phyloP scores from a whole-genome alignment of 2,329 filamentous ascomycete species.

The Arachnopeziza araneosa region DNA sequence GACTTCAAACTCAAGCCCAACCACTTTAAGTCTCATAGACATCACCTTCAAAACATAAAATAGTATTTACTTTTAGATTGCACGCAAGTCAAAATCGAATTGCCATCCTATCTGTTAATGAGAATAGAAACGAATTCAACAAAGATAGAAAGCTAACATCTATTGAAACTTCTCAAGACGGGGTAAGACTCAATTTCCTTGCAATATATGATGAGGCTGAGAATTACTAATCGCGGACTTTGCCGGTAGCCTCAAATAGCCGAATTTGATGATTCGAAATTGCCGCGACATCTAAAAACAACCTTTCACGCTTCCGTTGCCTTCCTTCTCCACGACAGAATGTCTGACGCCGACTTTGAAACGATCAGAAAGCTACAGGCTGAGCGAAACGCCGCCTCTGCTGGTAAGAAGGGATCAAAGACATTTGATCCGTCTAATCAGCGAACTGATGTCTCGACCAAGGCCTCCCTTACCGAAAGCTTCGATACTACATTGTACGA shows the following conservation, averaged over 20 bases:
- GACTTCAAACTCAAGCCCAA: too few relatives aligned
- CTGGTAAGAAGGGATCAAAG: conserved; percentile 75
- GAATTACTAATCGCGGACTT: background rate
- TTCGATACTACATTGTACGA: conserved; percentile 90
- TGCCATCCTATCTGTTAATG: too few relatives aligned
- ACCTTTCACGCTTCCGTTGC: background rate
- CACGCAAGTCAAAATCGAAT: too few relatives aligned
- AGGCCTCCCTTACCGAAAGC: conserved; percentile 83
- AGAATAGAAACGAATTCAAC: too few relatives aligned
- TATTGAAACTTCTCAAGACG: too few relatives aligned
- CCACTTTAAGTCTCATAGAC: too few relatives aligned
- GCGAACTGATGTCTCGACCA: conserved; percentile 77
- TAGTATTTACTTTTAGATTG: too few relatives aligned
- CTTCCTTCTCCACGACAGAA: conserved; percentile 29
- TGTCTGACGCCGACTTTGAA: conserved; percentile 81
- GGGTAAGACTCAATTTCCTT: too few relatives aligned
- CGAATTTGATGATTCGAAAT: background rate
- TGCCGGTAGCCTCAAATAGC: background rate
- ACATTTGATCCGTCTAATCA: conserved; percentile 74
- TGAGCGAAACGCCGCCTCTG: conserved; percentile 80
- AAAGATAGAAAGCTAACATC: too few relatives aligned
- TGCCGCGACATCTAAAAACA: background rate
- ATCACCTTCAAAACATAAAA: too few relatives aligned
- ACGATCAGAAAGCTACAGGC: conserved; percentile 82
- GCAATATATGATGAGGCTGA: too few relatives aligned